Percentiles rank a stretch among this genome's conserved stretches.
phyloP scores from a whole-genome alignment of 768 basidiomycete genomes.

The Suillus subluteus region DNA sequence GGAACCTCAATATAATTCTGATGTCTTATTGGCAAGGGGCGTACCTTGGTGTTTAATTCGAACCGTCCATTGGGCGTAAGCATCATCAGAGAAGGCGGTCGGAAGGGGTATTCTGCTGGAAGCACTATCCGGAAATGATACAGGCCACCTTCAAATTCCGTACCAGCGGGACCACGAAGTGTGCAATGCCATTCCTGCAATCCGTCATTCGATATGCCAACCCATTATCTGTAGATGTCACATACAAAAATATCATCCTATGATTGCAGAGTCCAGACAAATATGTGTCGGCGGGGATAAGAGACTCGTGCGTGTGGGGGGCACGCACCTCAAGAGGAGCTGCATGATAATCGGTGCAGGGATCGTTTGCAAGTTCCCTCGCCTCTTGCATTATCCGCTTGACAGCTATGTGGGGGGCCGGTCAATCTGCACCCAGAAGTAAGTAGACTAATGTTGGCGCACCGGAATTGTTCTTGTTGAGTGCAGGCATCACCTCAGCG shows the following conservation, averaged over 20 bases:
- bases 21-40: conserved; percentile 20
- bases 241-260: conserved; percentile 90
- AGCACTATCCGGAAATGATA: conserved; percentile 93
- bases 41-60: conserved; percentile 92
- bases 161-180: conserved; percentile 84
- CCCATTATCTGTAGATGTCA: conserved; percentile 17
- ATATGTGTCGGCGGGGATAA: conserved; percentile 16
- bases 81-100: conserved; percentile 94
- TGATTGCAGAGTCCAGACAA: conserved; percentile 6
- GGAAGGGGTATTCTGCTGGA: conserved; percentile 95
- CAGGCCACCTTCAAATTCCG: conserved; percentile 93
- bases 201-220: conserved; percentile 24
- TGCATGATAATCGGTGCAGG: conserved; percentile 85
- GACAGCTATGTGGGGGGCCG: conserved; percentile 58
- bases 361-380: conserved; percentile 82
- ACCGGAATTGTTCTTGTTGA: conserved; percentile 94
- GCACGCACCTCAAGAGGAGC: conserved; percentile 70
- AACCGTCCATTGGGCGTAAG: conserved; percentile 97
- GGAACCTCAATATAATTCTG: background rate
- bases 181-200: conserved; percentile 93
- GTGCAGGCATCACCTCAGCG: conserved; percentile 32
- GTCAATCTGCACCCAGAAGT: background rate
- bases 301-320: conserved; percentile 8
- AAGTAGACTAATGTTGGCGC: conserved; percentile 21
- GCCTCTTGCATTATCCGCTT: conserved; percentile 99